Conservation (phyloP, 1,284 basidiomycete species). For the Fomitopsis schrenkii region DNA sequence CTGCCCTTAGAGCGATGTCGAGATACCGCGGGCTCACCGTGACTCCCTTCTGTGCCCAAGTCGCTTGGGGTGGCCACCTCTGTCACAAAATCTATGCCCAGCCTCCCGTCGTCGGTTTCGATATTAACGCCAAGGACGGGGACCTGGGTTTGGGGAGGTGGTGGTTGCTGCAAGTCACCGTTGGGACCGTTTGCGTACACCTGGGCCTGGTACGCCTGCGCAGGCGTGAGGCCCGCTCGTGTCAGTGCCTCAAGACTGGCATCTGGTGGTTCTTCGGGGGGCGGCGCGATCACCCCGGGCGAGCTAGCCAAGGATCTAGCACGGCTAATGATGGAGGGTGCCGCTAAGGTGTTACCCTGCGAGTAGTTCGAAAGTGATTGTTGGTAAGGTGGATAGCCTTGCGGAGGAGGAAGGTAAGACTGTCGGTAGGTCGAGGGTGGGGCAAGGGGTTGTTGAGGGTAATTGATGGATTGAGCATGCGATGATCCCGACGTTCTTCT, state of each 20-base stretch:
- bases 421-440: slow-evolving; percentile 20
- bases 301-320: slow-evolving; percentile 50
- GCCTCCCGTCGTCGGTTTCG: slow-evolving; percentile 43
- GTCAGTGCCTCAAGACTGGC: slow-evolving; percentile 42
- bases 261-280: slow-evolving; percentile 55
- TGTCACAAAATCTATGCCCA: slow-evolving; percentile 54
- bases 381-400: slow-evolving; percentile 21
- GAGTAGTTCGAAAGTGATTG: slow-evolving; percentile 29
- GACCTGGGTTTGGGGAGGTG: slow-evolving; percentile 10
- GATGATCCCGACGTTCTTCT: slow-evolving; percentile 25
- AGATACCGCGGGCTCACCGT: slow-evolving; percentile 61
- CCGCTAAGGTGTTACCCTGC: slow-evolving; percentile 29
- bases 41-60: slow-evolving; percentile 38
- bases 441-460: slow-evolving; percentile 15
- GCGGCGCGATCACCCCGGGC: slow-evolving; percentile 43
- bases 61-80: slow-evolving; percentile 35
- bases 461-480: slow-evolving; percentile 18
- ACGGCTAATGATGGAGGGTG: slow-evolving; percentile 38
- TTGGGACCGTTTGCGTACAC: slow-evolving; percentile 45
- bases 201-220: slow-evolving; percentile 77
- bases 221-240: slow-evolving; percentile 59
- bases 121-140: slow-evolving; percentile 49
- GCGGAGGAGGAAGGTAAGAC: slow-evolving; percentile 19
- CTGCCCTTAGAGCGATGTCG: slow-evolving; percentile 22
- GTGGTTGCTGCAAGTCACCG: slow-evolving; percentile 14